These are phyloP conservation scores for Eucalyptus guilfoylei DNA, from an alignment of 345 rosid species.

Conservation along the genomic window DNA sequence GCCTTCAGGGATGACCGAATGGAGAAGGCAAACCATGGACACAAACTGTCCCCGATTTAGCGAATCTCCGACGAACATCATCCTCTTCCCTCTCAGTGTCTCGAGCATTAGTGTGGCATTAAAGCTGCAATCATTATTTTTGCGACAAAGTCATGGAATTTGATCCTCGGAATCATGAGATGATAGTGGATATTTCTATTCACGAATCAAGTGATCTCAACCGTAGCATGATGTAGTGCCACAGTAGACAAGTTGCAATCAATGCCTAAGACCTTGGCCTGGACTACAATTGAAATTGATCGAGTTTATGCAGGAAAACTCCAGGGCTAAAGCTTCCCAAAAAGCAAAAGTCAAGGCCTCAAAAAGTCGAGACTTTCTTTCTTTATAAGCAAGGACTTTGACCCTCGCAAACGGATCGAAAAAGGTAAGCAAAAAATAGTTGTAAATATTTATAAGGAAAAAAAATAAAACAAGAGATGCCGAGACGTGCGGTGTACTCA, in stretches of 20 bases:
- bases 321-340: not conserved
- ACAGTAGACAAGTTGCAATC: not conserved
- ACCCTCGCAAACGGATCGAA: not conserved
- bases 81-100: conserved; percentile 71
- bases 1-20: conserved; percentile 47
- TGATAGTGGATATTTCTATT: not conserved
- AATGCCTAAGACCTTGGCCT: not conserved
- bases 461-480: not conserved
- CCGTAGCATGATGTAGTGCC: not conserved
- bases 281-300: not conserved
- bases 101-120: conserved; percentile 85
- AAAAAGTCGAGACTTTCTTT: not conserved
- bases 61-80: conserved; percentile 97
- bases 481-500: not conserved
- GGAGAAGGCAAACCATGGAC: conserved; percentile 86
- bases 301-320: not conserved
- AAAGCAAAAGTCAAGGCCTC: not conserved
- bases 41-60: conserved; percentile 83
- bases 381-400: not conserved
- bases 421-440: not conserved
- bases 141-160: not conserved
- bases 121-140: conserved; percentile 31
- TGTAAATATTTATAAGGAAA: not conserved
- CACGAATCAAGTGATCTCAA: not conserved
- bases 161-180: not conserved